Evolutionary conservation across 352 stramenopile genomes (phyloP).

Genomic region (Phytophthora fragariaefolia): DNA sequence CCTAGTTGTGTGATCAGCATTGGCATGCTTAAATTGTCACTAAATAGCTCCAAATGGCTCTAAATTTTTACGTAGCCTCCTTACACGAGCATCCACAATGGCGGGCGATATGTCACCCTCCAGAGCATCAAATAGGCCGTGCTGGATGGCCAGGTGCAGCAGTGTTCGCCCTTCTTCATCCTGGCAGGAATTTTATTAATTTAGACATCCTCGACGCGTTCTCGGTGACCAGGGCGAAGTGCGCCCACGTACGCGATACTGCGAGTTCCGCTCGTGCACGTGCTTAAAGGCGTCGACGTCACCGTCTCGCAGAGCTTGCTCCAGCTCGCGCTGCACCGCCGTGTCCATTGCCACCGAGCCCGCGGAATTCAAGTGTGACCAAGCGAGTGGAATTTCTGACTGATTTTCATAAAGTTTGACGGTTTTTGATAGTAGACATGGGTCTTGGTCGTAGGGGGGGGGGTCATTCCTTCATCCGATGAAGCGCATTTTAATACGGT

Average conservation of each 20-base stretch:
- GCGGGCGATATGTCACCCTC: constrained; percentile 32
- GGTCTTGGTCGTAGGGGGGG: too few species aligned
- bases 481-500: too few species aligned
- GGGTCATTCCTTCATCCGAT: too few species aligned
- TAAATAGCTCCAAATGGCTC: not conserved
- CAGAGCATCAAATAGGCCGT: constrained; percentile 36
- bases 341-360: constrained; percentile 13
- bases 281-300: constrained; percentile 31
- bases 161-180: constrained; percentile 36
- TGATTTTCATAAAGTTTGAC: constrained; percentile 25
- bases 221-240: not conserved
- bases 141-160: constrained; percentile 37
- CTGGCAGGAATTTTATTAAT: constrained; percentile 18
- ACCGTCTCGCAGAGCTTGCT: constrained; percentile 22
- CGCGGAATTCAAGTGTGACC: constrained; percentile 7
- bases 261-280: constrained; percentile 28
- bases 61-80: not conserved
- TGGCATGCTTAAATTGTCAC: not conserved
- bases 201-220: not conserved
- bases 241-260: constrained; percentile 30
- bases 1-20: constrained; percentile 19
- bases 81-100: constrained; percentile 30
- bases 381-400: constrained; percentile 12
- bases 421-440: not conserved
- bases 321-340: constrained; percentile 18